These are phyloP conservation scores for Quercus phellos DNA, from an alignment of 331 rosid species.

Conservation along the genomic window DNA sequence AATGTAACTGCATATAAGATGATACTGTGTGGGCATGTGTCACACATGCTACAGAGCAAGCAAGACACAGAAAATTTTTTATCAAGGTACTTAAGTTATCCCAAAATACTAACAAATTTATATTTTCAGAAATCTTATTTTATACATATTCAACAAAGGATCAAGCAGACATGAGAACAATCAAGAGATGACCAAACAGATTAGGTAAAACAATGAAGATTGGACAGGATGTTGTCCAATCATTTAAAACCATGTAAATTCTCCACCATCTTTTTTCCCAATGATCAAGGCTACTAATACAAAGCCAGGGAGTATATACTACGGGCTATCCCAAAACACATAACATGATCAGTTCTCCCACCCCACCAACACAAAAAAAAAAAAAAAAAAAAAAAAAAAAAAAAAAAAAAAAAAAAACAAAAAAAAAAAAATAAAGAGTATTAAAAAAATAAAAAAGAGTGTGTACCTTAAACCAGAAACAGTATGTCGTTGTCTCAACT, in stretches of 20 bases:
- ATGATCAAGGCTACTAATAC: background rate
- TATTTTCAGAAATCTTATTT: background rate
- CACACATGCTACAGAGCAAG: background rate
- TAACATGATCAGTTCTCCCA: background rate
- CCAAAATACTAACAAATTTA: background rate
- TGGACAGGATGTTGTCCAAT: background rate
- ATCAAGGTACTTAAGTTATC: no score
- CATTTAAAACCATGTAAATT: background rate
- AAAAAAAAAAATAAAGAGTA: background rate
- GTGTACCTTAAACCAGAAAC: constrained; percentile 92
- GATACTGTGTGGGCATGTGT: background rate
- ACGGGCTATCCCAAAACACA: background rate
- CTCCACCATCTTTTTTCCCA: background rate
- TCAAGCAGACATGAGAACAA: background rate
- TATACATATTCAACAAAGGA: background rate
- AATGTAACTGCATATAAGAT: background rate
- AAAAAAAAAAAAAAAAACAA: background rate
- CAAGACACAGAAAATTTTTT: no score
- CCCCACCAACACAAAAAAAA: background rate
- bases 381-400: no score
- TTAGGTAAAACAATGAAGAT: background rate
- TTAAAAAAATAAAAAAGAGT: constrained; percentile 5
- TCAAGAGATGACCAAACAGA: background rate
- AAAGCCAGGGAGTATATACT: background rate
- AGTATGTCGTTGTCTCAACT: constrained; percentile 83